Conservation (phyloP, 441 rosid genomes). For the Arabidopsis lyrata region DNA sequence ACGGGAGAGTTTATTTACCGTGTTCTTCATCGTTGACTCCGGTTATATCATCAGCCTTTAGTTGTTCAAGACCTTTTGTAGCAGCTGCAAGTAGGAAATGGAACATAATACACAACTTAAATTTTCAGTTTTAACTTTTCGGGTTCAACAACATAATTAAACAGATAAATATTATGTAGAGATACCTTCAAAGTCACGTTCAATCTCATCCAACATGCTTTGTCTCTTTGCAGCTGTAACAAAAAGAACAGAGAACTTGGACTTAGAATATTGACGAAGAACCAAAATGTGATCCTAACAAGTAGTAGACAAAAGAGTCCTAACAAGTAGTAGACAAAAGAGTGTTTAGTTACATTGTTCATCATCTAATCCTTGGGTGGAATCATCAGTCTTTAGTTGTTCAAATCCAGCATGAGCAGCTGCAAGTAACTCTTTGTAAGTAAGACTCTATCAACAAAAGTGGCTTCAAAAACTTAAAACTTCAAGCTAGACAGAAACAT, state of each 20-base stretch:
- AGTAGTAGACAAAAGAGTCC: conserved; percentile 7
- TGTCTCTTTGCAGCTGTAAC: conserved; percentile 37
- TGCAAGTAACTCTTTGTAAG: conserved; percentile 36
- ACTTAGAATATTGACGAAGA: conserved; percentile 8
- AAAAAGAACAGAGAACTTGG: conserved; percentile 3
- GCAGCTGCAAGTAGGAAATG: conserved; percentile 36
- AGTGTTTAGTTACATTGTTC: conserved; percentile 29
- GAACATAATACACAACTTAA: background rate
- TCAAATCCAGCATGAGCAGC: conserved; percentile 42
- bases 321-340: conserved; percentile 3
- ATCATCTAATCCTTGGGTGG: conserved; percentile 39
- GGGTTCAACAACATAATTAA: background rate
- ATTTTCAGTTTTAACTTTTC: background rate
- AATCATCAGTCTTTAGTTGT: conserved; percentile 36
- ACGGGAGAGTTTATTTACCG: conserved; percentile 4
- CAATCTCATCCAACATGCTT: conserved; percentile 44
- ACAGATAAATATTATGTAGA: conserved; percentile 1
- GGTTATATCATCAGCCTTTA: conserved; percentile 31
- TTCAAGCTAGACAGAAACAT: conserved; percentile 3
- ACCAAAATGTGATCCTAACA: conserved; percentile 13
- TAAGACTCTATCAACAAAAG: conserved; percentile 28
- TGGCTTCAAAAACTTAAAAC: background rate
- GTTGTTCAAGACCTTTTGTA: conserved; percentile 36
- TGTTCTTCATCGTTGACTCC: conserved; percentile 37
- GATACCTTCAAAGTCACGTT: conserved; percentile 45